phyloP scores from a whole-genome alignment of 1,284 basidiomycete genomes.

The Cutaneotrichosporon mucoides region DNA sequence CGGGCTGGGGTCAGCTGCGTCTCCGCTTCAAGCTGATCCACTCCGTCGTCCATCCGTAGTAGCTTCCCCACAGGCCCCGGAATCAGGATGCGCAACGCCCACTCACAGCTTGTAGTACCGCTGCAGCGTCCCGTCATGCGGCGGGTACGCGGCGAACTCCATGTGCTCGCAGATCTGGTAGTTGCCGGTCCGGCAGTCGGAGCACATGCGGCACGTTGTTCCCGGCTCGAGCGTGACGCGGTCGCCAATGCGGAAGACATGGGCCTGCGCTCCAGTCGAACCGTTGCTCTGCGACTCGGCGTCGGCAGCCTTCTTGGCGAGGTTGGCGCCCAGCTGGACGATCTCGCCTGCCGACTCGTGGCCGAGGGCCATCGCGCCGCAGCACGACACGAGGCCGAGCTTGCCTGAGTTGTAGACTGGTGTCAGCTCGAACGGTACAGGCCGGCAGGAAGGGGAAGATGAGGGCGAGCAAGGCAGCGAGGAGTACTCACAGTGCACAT shows the following conservation, averaged over 20 bases:
- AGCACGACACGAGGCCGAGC: conserved; percentile 36
- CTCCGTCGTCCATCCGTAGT: conserved; percentile 59
- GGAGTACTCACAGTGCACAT: conserved; percentile 56
- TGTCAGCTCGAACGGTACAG: neutral
- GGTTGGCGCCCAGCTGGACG: conserved; percentile 42
- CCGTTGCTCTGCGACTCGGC: conserved; percentile 16
- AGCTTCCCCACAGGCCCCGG: too few relatives aligned
- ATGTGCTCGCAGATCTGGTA: conserved; percentile 59
- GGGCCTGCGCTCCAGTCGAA: conserved; percentile 15
- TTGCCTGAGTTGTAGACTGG: conserved; percentile 42
- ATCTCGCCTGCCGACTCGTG: conserved; percentile 46
- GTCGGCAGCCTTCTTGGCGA: conserved; percentile 27
- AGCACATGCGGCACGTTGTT: conserved; percentile 52
- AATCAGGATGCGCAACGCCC: too few relatives aligned
- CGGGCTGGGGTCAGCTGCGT: conserved; percentile 25
- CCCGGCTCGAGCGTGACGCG: conserved; percentile 57
- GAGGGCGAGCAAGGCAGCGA: conserved; percentile 56
- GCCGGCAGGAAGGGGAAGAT: conserved; percentile 61
- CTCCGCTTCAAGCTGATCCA: too few relatives aligned
- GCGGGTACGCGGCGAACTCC: conserved; percentile 46
- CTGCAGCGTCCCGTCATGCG: conserved; percentile 43
- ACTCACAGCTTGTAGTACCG: conserved; percentile 45
- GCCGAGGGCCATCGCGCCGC: conserved; percentile 46
- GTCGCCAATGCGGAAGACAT: conserved; percentile 47
- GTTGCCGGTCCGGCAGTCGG: conserved; percentile 58